Conservation (phyloP, 768 basidiomycete genomes). For the Russula griseocarnosa region DNA sequence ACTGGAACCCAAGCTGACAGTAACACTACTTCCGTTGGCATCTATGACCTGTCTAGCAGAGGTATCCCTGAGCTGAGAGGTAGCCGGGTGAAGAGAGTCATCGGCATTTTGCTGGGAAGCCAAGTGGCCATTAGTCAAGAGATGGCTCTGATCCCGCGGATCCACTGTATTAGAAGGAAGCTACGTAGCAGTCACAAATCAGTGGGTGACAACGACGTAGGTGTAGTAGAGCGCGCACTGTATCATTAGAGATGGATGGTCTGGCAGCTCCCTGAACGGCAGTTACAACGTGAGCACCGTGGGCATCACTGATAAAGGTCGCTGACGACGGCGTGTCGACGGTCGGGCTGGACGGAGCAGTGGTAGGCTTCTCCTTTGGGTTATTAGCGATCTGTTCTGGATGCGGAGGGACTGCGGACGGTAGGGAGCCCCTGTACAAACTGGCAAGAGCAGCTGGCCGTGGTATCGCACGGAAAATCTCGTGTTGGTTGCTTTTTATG, state of each 20-base stretch:
- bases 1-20: background rate
- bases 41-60: constrained; percentile 3
- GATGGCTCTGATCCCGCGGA: constrained; percentile 4
- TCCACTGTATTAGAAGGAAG: background rate
- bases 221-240: background rate
- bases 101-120: background rate
- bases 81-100: background rate
- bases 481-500: constrained; percentile 71
- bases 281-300: background rate
- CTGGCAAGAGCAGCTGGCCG: constrained; percentile 60
- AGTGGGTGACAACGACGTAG: background rate
- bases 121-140: background rate
- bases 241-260: background rate
- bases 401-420: constrained; percentile 35
- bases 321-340: constrained; percentile 15
- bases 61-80: constrained; percentile 5
- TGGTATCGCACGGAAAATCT: constrained; percentile 62
- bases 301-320: constrained; percentile 16
- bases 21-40: background rate
- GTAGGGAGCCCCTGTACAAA: constrained; percentile 56
- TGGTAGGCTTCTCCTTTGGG: constrained; percentile 21
- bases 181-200: background rate
- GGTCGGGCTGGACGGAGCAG: background rate
- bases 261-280: background rate
- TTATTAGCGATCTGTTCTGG: constrained; percentile 35